These are phyloP conservation scores for Trichoderma gamsii DNA, from an alignment of 495 filamentous ascomycete genomes.

Conservation along the genomic window DNA sequence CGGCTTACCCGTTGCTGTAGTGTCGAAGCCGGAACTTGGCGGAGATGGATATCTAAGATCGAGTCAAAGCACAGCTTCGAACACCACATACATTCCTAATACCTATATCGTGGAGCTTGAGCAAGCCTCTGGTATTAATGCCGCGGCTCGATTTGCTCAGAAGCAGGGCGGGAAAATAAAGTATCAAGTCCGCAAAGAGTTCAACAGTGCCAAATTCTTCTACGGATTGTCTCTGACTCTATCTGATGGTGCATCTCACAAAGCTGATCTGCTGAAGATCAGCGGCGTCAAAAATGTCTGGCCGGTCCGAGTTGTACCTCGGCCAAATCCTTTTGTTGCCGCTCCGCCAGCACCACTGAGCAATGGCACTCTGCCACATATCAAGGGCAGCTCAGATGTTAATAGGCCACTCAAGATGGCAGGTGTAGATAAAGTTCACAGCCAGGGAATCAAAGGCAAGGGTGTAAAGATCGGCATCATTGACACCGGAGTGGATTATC, in stretches of 20 bases:
- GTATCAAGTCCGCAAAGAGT: neutral
- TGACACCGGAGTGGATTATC: constrained; percentile 45
- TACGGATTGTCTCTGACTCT: neutral
- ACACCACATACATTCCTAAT: neutral
- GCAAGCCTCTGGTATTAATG: neutral
- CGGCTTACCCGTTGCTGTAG: neutral
- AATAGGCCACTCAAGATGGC: neutral
- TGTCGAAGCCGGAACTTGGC: neutral
- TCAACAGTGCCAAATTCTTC: neutral
- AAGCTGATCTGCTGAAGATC: neutral
- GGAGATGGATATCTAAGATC: neutral
- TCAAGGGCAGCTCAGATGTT: neutral
- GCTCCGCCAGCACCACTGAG: neutral
- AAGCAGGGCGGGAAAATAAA: neutral
- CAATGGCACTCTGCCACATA: neutral
- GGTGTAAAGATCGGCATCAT: constrained; percentile 32
- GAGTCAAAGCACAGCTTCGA: neutral
- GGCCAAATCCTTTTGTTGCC: neutral
- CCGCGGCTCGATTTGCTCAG: neutral
- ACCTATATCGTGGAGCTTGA: neutral
- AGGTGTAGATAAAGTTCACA: constrained; percentile 22
- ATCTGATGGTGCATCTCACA: neutral
- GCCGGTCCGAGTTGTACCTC: neutral
- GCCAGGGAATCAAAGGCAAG: constrained; percentile 27
- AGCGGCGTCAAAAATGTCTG: constrained; percentile 8